Evolutionary conservation across 2,329 filamentous ascomycete species (phyloP), one percentile per base, ranked within the genome.

Genomic region (Rachicladosporium sp.): DNA sequence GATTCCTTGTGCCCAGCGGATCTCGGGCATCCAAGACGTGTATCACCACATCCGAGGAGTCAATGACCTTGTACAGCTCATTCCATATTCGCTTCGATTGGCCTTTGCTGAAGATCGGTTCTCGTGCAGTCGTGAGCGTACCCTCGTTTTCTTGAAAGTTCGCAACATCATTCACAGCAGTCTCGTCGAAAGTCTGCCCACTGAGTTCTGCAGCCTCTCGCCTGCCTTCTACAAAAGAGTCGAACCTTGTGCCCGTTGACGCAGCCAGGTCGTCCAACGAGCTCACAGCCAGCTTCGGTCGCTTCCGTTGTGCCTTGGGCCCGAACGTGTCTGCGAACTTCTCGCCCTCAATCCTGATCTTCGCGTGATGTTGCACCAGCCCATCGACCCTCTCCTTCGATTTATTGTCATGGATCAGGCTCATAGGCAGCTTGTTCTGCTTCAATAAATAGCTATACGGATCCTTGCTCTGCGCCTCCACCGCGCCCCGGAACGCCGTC

Each of bases 11-110:
- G 29, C 91, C 91, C 8, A 89, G 66, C 3, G 87, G 88, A 61
- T 94, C 87, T 63, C 87, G 74, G 31, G 88, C 87, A 61, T 95
- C 89, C 1, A 94, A 67, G 10, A 94, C 83, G 55, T 95, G 91
- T n/a, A 98, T 81, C 34, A 98, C 78, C 29, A 98, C 89, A 62
- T 98, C 91, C 7, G 83, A 91, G 3, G 86, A 93, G 64, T 95
- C 89, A 45, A 95, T 91, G 54, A 91, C 87, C 65, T 93, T 93
- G 53, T 61, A 82, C 33, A 96, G 67, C 60, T 98, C 89, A 64
- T 96, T 96, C 88, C 86, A 94, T 51, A 94, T 94, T 49, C 91
- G 75, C 65, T 94, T 94, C 56, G 81, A 89, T 61, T 94, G 88
- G 11, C 91, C 91, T 65, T 96, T 96, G 51, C 75, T 81, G 64